Evolutionary conservation across 768 basidiomycete species (phyloP).

Genomic region (Boletus sp.): DNA sequence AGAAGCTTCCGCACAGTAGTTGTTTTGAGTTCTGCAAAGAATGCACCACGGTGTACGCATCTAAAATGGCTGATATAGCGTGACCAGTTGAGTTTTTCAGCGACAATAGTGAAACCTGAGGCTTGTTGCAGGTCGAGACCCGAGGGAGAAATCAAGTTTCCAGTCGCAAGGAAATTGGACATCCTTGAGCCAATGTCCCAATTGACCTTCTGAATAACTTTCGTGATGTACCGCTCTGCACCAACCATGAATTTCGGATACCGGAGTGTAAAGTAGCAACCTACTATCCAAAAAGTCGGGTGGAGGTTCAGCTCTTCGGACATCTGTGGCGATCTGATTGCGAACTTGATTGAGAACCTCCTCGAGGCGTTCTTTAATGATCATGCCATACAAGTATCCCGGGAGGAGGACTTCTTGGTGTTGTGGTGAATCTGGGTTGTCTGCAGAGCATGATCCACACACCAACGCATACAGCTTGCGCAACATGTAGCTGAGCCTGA

Average conservation of each 20-base stretch:
- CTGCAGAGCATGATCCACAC: slow-evolving; percentile 83
- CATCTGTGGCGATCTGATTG: slow-evolving; percentile 64
- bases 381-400: slow-evolving; percentile 90
- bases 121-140: slow-evolving; percentile 97
- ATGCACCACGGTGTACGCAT: slow-evolving; percentile 97
- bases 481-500: slow-evolving; percentile 81
- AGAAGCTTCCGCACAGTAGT: slow-evolving; percentile 94
- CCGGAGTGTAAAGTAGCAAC: slow-evolving; percentile 26
- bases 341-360: slow-evolving; percentile 78
- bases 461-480: slow-evolving; percentile 92
- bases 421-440: slow-evolving; percentile 98
- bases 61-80: slow-evolving; percentile 98
- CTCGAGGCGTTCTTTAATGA: slow-evolving; percentile 95
- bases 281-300: slow-evolving; percentile 87
- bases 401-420: slow-evolving; percentile 97
- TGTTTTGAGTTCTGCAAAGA: slow-evolving; percentile 98
- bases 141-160: slow-evolving; percentile 90
- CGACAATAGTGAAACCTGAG: slow-evolving; percentile 97
- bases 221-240: slow-evolving; percentile 76
- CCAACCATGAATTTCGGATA: slow-evolving; percentile 2
- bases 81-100: slow-evolving; percentile 98
- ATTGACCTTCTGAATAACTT: slow-evolving; percentile 71
- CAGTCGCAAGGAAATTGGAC: slow-evolving; percentile 94
- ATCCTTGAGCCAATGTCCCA: slow-evolving; percentile 90
- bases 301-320: slow-evolving; percentile 66